A percentile compares a stretch with the other conserved stretches of the same genome.
phyloP scores from a whole-genome alignment of 2,329 filamentous ascomycete genomes.

The Didymella segeticola region DNA sequence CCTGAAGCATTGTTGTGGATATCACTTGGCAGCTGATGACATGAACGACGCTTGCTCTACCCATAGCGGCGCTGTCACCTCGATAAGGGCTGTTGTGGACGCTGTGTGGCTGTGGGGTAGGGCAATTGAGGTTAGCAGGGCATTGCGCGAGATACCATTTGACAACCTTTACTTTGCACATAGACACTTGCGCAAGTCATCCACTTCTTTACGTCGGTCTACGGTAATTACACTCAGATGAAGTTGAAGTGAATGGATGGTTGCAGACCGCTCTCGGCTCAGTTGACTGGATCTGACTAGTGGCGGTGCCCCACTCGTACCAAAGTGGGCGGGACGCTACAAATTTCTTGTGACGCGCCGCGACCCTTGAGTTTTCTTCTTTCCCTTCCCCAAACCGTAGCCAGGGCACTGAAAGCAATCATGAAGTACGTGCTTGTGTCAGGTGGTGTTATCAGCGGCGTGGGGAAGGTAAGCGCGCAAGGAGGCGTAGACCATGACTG shows the following conservation, averaged over 20 bases:
- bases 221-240: slow-evolving; percentile 22
- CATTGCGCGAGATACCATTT: slow-evolving; percentile 48
- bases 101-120: slow-evolving; percentile 32
- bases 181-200: slow-evolving; percentile 10
- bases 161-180: slow-evolving; percentile 37
- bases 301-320: slow-evolving; percentile 5
- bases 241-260: slow-evolving; percentile 20
- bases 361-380: slow-evolving; percentile 45
- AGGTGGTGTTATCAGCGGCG: slow-evolving; percentile 63
- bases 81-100: slow-evolving; percentile 32
- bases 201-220: neutral
- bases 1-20: slow-evolving; percentile 42
- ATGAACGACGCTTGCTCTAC: slow-evolving; percentile 32
- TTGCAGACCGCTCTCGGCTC: slow-evolving; percentile 10
- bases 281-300: slow-evolving; percentile 12
- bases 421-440: slow-evolving; percentile 87
- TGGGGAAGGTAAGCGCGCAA: slow-evolving; percentile 55
- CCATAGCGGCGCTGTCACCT: slow-evolving; percentile 31
- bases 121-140: slow-evolving; percentile 39
- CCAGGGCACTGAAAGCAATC: slow-evolving; percentile 53
- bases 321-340: slow-evolving; percentile 25
- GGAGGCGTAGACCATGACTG: slow-evolving; percentile 11
- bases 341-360: slow-evolving; percentile 43
- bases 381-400: slow-evolving; percentile 51
- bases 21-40: slow-evolving; percentile 46